Percentiles rank a stretch among this genome's conserved stretches.
Conservation (phyloP, 805 yeast species). For the Candida railenensis region DNA sequence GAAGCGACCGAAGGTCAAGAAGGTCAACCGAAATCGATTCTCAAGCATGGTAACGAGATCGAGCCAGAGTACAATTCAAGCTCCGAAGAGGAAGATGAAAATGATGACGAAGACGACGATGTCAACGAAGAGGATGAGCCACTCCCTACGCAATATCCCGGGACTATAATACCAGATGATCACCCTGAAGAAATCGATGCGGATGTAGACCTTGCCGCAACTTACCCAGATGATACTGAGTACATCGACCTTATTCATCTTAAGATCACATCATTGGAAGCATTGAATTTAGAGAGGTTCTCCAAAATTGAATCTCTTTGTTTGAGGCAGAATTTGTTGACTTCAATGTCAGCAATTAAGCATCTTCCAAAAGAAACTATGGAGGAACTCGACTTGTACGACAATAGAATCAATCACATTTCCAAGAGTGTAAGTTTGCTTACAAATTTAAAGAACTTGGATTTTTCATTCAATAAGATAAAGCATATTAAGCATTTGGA, state of each 20-base stretch:
- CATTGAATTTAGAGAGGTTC: conserved; percentile 58
- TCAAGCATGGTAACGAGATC: neutral
- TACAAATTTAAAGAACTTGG: conserved; percentile 57
- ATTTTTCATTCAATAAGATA: conserved; percentile 87
- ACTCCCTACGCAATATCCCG: conserved; percentile 42
- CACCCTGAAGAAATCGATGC: conserved; percentile 59
- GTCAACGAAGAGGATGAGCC: conserved; percentile 27
- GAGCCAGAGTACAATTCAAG: neutral
- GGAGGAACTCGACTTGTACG: conserved; percentile 85
- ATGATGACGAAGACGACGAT: conserved; percentile 19
- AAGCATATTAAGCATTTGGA: conserved; percentile 80
- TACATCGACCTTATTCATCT: conserved; percentile 67
- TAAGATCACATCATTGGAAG: conserved; percentile 64
- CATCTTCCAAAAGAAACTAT: conserved; percentile 64
- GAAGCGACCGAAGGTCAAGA: neutral
- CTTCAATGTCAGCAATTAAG: conserved; percentile 53
- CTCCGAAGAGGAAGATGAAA: conserved; percentile 20
- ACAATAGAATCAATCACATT: conserved; percentile 86
- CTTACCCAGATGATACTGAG: conserved; percentile 55
- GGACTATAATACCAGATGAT: conserved; percentile 43
- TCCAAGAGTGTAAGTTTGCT: conserved; percentile 66
- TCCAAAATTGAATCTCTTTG: conserved; percentile 57
- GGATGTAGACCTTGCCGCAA: conserved; percentile 63
- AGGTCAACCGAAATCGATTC: conserved; percentile 3
- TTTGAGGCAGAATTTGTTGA: conserved; percentile 80